These are phyloP conservation scores for Russula sp. DNA, from an alignment of 768 basidiomycete genomes.

Conservation along the genomic window DNA sequence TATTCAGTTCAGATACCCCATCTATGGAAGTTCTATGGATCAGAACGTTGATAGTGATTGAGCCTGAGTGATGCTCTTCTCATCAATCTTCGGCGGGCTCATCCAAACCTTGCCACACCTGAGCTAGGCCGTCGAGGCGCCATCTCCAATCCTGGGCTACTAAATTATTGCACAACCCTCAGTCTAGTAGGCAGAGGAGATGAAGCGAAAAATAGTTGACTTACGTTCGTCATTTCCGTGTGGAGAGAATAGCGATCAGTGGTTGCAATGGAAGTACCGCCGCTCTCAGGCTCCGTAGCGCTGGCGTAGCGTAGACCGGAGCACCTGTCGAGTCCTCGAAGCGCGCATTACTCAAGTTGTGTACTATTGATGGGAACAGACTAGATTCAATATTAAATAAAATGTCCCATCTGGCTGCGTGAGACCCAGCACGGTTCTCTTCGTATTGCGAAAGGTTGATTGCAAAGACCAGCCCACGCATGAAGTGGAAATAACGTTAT, in stretches of 20 bases:
- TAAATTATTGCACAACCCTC: neutral
- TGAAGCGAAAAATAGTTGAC: neutral
- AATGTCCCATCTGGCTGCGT: no score
- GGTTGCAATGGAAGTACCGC: neutral
- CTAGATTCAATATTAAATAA: neutral
- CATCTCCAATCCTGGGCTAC: neutral
- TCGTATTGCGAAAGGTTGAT: no score
- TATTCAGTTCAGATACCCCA: no score
- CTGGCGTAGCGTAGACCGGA: neutral
- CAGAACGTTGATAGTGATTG: neutral
- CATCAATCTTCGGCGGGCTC: no score
- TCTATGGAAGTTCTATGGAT: neutral
- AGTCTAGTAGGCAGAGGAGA: neutral
- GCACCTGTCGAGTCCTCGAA: no score
- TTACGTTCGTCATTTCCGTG: neutral
- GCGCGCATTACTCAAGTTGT: neutral
- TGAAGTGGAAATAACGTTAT: neutral
- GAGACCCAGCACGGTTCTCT: no score
- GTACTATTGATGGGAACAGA: neutral
- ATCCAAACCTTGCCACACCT: neutral
- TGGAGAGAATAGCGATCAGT: neutral
- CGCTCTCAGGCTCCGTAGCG: no score
- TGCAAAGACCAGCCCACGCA: no score
- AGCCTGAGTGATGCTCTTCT: neutral
- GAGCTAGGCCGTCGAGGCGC: no score